These are phyloP conservation scores for Boletus tomentosulus DNA, from an alignment of 768 basidiomycete genomes.

Conservation along the genomic window DNA sequence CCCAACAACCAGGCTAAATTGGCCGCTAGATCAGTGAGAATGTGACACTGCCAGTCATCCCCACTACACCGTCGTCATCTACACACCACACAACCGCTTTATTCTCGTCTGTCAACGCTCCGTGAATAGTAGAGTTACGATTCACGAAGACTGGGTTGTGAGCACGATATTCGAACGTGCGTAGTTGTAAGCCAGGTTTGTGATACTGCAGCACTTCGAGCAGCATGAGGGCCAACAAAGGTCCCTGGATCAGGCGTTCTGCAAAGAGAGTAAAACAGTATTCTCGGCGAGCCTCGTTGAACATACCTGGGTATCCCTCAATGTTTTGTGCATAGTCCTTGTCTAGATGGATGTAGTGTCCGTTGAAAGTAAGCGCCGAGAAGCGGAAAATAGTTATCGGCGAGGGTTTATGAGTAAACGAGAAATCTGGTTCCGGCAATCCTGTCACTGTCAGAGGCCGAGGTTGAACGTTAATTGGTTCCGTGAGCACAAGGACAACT, in stretches of 20 bases:
- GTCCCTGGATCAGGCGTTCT: conserved; percentile 82
- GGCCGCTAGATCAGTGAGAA: background rate
- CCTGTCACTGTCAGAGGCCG: background rate
- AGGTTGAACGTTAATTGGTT: background rate
- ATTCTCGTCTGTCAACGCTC: conserved; percentile 37
- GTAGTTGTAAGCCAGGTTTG: conserved; percentile 44
- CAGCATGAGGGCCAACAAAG: conserved; percentile 79
- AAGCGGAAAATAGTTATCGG: conserved; percentile 79
- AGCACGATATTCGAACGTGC: conserved; percentile 64
- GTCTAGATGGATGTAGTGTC: conserved; percentile 81
- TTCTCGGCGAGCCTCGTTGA: background rate
- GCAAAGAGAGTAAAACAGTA: conserved; percentile 2
- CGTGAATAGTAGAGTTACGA: conserved; percentile 43
- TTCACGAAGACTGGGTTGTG: conserved; percentile 60
- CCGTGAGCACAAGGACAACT: too few relatives aligned
- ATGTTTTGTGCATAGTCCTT: conserved; percentile 59
- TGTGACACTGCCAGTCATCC: conserved; percentile 66
- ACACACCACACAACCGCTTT: conserved; percentile 53
- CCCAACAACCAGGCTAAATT: too few relatives aligned
- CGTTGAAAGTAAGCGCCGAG: conserved; percentile 84
- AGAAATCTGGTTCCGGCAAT: background rate
- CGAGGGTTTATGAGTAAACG: background rate
- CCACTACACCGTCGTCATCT: conserved; percentile 55
- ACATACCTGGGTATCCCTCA: conserved; percentile 67
- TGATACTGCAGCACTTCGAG: conserved; percentile 56